Percentiles rank a stretch among this genome's conserved stretches.
Conservation (phyloP, 2,329 filamentous ascomycete species). For the Polychaeton citri region DNA sequence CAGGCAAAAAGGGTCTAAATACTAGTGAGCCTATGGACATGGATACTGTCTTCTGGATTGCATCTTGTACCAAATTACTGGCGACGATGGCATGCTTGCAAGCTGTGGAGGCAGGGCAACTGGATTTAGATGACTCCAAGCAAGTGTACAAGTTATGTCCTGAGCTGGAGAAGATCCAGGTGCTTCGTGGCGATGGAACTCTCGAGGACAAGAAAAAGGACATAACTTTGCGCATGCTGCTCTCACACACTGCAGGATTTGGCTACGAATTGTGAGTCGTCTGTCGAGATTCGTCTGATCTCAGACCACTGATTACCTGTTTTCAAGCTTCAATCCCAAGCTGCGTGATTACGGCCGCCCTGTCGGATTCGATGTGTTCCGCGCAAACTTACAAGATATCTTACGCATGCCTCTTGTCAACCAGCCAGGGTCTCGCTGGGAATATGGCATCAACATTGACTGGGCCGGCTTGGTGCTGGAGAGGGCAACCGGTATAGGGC, state of each 20-base stretch:
- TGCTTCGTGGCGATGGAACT: slow-evolving; percentile 26
- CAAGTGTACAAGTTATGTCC: slow-evolving; percentile 28
- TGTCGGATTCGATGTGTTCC: slow-evolving; percentile 44
- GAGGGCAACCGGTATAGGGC: slow-evolving; percentile 26
- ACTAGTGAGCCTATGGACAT: slow-evolving; percentile 41
- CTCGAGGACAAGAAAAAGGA: slow-evolving; percentile 29
- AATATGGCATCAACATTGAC: slow-evolving; percentile 39
- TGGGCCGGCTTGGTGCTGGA: slow-evolving; percentile 38
- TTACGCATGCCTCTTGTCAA: slow-evolving; percentile 41
- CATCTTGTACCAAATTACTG: slow-evolving; percentile 36
- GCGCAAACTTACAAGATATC: slow-evolving; percentile 39
- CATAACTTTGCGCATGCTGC: slow-evolving; percentile 38
- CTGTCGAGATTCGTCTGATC: too few relatives aligned
- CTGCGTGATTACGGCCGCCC: slow-evolving; percentile 32
- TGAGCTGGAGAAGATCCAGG: slow-evolving; percentile 30
- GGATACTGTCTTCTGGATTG: slow-evolving; percentile 48
- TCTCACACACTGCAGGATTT: slow-evolving; percentile 38
- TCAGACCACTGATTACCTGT: too few relatives aligned
- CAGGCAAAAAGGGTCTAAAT: slow-evolving; percentile 27
- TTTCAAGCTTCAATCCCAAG: slow-evolving; percentile 27
- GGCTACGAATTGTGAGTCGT: slow-evolving; percentile 30
- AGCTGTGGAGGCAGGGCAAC: slow-evolving; percentile 29
- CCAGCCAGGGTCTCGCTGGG: slow-evolving; percentile 50
- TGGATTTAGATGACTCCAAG: slow-evolving; percentile 29
- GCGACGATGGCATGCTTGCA: slow-evolving; percentile 34